Conservation (phyloP, 441 rosid species). For the Eugenia klotzschiana region DNA sequence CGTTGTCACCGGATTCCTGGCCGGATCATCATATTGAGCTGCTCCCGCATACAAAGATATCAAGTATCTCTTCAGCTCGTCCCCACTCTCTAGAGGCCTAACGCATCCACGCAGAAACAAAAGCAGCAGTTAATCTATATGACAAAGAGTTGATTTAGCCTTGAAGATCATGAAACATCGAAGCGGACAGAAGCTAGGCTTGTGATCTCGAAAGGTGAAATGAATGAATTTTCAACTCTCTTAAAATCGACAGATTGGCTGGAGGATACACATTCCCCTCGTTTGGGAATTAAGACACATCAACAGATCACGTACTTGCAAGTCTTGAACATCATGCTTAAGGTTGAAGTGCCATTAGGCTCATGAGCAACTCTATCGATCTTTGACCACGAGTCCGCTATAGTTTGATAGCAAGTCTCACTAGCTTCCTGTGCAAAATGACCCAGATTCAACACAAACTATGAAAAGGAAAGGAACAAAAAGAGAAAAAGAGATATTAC, state of each 20-base stretch:
- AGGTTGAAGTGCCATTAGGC: background rate
- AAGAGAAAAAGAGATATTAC: background rate
- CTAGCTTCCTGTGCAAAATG: background rate
- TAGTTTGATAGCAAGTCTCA: slow-evolving; percentile 11
- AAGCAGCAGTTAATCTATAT: background rate
- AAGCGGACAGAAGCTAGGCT: background rate
- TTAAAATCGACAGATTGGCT: background rate
- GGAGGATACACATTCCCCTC: background rate
- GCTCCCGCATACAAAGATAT: background rate
- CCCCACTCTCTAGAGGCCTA: background rate
- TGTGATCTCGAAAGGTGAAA: background rate
- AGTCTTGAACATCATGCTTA: background rate
- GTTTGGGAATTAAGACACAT: background rate
- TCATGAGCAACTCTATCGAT: slow-evolving; percentile 5
- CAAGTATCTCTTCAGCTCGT: background rate
- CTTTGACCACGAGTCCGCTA: slow-evolving; percentile 3
- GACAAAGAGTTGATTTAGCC: background rate
- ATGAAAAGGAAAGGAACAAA: background rate
- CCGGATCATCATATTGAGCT: slow-evolving; percentile 25
- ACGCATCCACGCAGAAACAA: background rate
- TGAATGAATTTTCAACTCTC: background rate
- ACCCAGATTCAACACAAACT: background rate
- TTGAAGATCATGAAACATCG: background rate
- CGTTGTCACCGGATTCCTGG: slow-evolving; percentile 1
- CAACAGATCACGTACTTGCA: background rate